Conservation (phyloP, 1,284 basidiomycete genomes). For the Leccinum pachyderme region DNA sequence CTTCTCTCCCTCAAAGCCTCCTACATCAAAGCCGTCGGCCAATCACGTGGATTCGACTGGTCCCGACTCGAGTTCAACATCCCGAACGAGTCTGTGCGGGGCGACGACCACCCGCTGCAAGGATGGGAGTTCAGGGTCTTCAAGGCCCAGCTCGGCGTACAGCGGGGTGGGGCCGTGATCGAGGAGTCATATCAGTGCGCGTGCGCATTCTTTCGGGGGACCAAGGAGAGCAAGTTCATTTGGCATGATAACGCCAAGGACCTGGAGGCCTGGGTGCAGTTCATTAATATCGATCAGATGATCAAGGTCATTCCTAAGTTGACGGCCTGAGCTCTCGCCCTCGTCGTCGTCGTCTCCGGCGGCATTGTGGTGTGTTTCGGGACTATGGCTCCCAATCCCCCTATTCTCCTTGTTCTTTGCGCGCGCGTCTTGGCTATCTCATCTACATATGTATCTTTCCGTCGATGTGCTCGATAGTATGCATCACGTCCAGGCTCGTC, state of each 20-base stretch:
- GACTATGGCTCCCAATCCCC: too few species aligned
- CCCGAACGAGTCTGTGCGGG: constrained; percentile 54
- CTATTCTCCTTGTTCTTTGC: background rate
- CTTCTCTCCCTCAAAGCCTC: constrained; percentile 73
- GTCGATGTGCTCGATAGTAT: constrained; percentile 7
- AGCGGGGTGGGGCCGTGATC: constrained; percentile 49
- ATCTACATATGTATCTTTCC: background rate
- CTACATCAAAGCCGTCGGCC: constrained; percentile 78
- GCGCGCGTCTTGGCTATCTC: background rate
- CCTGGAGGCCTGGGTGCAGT: constrained; percentile 74
- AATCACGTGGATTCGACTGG: constrained; percentile 75
- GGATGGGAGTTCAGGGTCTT: constrained; percentile 85
- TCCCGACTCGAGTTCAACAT: constrained; percentile 77
- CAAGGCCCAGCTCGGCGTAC: constrained; percentile 66
- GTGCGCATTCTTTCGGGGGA: constrained; percentile 70
- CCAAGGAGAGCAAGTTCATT: constrained; percentile 61
- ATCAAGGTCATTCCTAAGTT: constrained; percentile 73
- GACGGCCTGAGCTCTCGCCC: constrained; percentile 42
- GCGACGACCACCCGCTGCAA: constrained; percentile 62
- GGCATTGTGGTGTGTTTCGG: background rate
- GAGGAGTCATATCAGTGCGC: constrained; percentile 73
- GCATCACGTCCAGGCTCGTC: background rate
- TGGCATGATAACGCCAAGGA: constrained; percentile 66
- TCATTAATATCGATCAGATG: constrained; percentile 77
- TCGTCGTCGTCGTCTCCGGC: background rate